A percentile compares a stretch with the other conserved stretches of the same genome.
Conservation (phyloP, 2,329 filamentous ascomycete genomes). For the Aspergillus ruber region DNA sequence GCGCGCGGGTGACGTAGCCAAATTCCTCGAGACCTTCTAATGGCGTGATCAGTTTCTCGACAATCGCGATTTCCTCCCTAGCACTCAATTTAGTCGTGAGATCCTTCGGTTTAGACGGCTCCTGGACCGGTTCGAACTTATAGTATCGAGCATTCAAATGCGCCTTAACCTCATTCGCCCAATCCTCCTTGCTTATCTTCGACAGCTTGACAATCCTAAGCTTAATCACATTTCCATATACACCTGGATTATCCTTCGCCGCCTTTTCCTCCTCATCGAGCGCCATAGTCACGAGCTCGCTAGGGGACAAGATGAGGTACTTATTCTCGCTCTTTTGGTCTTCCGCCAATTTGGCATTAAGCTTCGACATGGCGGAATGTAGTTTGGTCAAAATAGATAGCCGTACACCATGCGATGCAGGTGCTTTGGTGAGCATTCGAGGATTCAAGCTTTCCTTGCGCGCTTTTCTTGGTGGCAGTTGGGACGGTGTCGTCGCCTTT, state of each 20-base stretch:
- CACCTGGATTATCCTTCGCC: constrained; percentile 58
- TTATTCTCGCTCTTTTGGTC: constrained; percentile 26
- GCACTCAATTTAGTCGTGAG: constrained; percentile 65
- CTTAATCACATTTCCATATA: constrained; percentile 82
- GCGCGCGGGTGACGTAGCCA: constrained; percentile 69
- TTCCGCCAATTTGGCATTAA: constrained; percentile 33
- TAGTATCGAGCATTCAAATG: constrained; percentile 34
- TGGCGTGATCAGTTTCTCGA: constrained; percentile 58
- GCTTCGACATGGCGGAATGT: constrained; percentile 35
- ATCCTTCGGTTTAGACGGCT: constrained; percentile 40
- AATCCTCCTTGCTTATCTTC: constrained; percentile 65
- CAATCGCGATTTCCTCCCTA: constrained; percentile 61
- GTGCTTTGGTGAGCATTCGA: constrained; percentile 38
- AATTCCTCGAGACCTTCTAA: constrained; percentile 57
- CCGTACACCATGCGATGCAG: constrained; percentile 36
- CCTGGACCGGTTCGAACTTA: constrained; percentile 20
- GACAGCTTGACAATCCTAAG: constrained; percentile 70
- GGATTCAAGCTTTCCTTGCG: constrained; percentile 41
- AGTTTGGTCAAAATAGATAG: constrained; percentile 39
- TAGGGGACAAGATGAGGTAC: constrained; percentile 31
- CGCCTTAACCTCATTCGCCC: constrained; percentile 58
- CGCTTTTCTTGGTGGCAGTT: constrained; percentile 22
- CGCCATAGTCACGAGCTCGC: constrained; percentile 42
- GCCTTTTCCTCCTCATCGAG: constrained; percentile 67
- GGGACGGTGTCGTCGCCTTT: constrained; percentile 1